Conservation (phyloP, 1,284 basidiomycete genomes). For the Cronartium ribicola region DNA sequence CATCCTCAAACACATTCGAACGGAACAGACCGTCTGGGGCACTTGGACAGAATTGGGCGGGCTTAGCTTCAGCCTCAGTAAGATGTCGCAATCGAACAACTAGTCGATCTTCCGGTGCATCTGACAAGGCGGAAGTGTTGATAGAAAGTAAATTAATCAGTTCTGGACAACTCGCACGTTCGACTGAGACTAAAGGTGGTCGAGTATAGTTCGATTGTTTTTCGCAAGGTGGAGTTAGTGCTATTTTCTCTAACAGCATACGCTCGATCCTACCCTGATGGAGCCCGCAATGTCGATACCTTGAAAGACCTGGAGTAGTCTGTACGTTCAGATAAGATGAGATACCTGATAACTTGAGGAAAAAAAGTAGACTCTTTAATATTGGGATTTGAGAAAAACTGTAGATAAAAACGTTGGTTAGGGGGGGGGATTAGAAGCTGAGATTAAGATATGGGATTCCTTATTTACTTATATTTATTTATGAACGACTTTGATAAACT, state of each 20-base stretch:
- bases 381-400: too few relatives aligned
- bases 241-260: slow-evolving; percentile 41
- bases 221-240: neutral
- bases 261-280: slow-evolving; percentile 42
- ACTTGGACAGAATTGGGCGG: slow-evolving; percentile 42
- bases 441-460: too few relatives aligned
- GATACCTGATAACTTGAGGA: neutral
- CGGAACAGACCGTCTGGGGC: slow-evolving; percentile 41
- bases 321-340: neutral
- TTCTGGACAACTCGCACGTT: slow-evolving; percentile 39
- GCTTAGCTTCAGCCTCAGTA: slow-evolving; percentile 49
- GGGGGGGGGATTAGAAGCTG: too few relatives aligned
- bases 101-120: slow-evolving; percentile 21
- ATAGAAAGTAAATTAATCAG: slow-evolving; percentile 26
- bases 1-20: slow-evolving; percentile 42
- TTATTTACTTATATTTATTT: too few relatives aligned
- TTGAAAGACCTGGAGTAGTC: slow-evolving; percentile 39
- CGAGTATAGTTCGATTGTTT: neutral
- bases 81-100: slow-evolving; percentile 48
- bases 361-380: neutral
- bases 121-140: slow-evolving; percentile 30
- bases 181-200: slow-evolving; percentile 4
- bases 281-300: slow-evolving; percentile 30
- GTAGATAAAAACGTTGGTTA: too few relatives aligned
- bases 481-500: too few relatives aligned